Conservation (phyloP, 805 yeast species). For the Clavispora phyllophila region DNA sequence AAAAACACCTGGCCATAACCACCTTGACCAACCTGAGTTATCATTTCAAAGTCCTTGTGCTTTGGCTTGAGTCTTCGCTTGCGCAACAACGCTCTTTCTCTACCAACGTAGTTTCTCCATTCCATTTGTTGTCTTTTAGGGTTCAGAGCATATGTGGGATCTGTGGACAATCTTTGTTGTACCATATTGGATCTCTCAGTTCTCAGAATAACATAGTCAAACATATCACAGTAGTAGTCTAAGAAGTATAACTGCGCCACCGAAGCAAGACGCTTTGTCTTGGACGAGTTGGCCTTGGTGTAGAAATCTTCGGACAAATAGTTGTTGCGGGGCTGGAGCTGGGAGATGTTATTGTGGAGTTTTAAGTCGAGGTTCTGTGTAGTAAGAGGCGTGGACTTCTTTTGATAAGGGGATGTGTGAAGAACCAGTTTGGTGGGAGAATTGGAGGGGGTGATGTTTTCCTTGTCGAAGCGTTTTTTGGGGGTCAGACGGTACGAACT, state of each 20-base stretch:
- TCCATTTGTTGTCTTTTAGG: conserved; percentile 35
- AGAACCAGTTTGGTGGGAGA: conserved; percentile 23
- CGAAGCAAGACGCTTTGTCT: conserved; percentile 79
- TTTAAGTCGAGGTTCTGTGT: conserved; percentile 15
- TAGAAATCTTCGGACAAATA: conserved; percentile 43
- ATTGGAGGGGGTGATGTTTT: conserved; percentile 28
- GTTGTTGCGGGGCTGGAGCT: conserved; percentile 27
- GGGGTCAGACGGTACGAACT: conserved; percentile 31
- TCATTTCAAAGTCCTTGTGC: conserved; percentile 91
- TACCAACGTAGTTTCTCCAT: conserved; percentile 76
- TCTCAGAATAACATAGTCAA: conserved; percentile 85
- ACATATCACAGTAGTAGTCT: conserved; percentile 93
- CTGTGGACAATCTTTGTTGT: conserved; percentile 49
- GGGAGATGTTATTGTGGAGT: conserved; percentile 26
- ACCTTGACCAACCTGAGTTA: conserved; percentile 99
- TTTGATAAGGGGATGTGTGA: conserved; percentile 20
- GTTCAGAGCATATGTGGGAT: conserved; percentile 37
- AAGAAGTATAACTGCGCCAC: conserved; percentile 92
- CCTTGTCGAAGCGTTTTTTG: conserved; percentile 11
- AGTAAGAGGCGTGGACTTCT: conserved; percentile 4
- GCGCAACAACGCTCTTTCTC: conserved; percentile 80
- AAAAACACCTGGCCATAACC: conserved; percentile 99
- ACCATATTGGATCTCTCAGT: conserved; percentile 77
- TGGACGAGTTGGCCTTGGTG: conserved; percentile 58
- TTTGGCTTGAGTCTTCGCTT: conserved; percentile 88